A percentile compares a stretch with the other conserved stretches of the same genome.
Conservation (phyloP, 805 yeast species). For the Wickerhamomyces chambardii region DNA sequence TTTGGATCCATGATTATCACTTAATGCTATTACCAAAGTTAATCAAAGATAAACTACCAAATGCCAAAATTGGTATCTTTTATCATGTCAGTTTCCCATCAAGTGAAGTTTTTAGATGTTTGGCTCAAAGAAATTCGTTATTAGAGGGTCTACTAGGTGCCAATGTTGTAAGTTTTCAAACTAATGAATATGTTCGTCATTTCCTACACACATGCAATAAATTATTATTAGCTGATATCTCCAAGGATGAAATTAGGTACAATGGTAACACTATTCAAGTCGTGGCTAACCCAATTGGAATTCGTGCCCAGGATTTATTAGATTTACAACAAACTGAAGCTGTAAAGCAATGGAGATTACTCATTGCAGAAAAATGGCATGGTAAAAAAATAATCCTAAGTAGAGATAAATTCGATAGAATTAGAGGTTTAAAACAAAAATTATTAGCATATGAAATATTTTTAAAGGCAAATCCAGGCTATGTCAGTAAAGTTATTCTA, state of each 20-base stretch:
- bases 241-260: conserved; percentile 49
- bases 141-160: conserved; percentile 85
- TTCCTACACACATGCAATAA: conserved; percentile 87
- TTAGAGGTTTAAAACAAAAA: conserved; percentile 86
- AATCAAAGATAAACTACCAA: conserved; percentile 68
- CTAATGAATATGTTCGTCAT: conserved; percentile 88
- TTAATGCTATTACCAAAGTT: conserved; percentile 77
- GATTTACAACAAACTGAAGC: conserved; percentile 34
- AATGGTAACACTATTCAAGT: conserved; percentile 49
- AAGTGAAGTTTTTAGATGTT: conserved; percentile 87
- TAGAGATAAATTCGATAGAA: conserved; percentile 80
- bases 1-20: conserved; percentile 96
- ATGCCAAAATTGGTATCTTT: conserved; percentile 86
- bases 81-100: conserved; percentile 94
- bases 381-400: conserved; percentile 66
- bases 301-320: conserved; percentile 55
- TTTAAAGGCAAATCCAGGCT: conserved; percentile 62
- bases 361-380: conserved; percentile 76
- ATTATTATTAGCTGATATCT: conserved; percentile 75
- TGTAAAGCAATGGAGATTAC: conserved; percentile 55
- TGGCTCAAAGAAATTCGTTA: conserved; percentile 76
- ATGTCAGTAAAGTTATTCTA: conserved; percentile 58
- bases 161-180: conserved; percentile 82
- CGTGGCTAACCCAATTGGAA: conserved; percentile 65
- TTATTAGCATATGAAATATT: conserved; percentile 80